phyloP scores from a whole-genome alignment of 257 asterid genomes.

The Forsythia suspensa region DNA sequence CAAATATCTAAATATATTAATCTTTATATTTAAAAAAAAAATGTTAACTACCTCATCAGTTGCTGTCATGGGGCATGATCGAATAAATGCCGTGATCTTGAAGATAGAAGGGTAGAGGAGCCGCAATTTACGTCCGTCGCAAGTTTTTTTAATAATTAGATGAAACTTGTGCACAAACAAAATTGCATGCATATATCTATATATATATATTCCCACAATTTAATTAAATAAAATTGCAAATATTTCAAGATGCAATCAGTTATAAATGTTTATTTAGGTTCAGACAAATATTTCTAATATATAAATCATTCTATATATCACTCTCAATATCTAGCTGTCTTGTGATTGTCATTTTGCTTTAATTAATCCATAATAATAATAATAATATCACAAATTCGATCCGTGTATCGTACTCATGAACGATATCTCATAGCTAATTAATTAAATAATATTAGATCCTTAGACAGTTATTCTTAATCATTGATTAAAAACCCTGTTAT shows the following conservation, averaged over 20 bases:
- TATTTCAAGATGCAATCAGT: conserved; percentile 4
- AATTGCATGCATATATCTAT: conserved; percentile 7
- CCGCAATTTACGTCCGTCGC: not conserved
- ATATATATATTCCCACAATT: not conserved
- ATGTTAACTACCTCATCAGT: no score
- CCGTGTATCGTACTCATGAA: not conserved
- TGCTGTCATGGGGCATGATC: not conserved
- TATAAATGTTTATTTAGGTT: not conserved
- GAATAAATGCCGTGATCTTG: not conserved
- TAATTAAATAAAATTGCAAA: conserved; percentile 15
- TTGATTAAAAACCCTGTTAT: not conserved
- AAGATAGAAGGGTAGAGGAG: not conserved
- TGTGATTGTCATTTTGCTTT: not conserved
- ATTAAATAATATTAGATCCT: no score
- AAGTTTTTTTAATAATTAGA: not conserved
- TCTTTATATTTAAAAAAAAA: no score
- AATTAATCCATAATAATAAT: not conserved
- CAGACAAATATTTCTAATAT: conserved; percentile 12
- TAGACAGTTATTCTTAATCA: not conserved
- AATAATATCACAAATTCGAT: not conserved
- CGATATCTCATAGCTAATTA: not conserved
- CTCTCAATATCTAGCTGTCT: conserved; percentile 3
- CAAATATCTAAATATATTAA: no score
- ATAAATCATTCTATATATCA: conserved; percentile 11
- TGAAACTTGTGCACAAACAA: not conserved